These are phyloP conservation scores for Termitomyces sp. DNA, from an alignment of 768 basidiomycete genomes.

Conservation along the genomic window DNA sequence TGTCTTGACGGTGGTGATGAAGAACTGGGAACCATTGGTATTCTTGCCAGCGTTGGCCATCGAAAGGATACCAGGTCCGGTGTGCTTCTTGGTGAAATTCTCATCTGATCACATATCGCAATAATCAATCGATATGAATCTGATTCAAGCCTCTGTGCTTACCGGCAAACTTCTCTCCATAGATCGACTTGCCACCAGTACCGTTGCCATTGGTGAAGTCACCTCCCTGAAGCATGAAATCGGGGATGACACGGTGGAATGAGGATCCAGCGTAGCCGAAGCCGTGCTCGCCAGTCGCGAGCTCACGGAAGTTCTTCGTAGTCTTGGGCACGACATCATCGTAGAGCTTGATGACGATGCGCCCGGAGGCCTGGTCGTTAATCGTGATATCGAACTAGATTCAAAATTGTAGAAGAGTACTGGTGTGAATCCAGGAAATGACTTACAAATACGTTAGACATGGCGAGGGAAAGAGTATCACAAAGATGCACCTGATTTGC, in stretches of 20 bases:
- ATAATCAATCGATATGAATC: conserved; percentile 5
- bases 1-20: conserved; percentile 81
- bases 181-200: conserved; percentile 83
- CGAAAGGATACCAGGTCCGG: conserved; percentile 62
- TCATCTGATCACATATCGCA: conserved; percentile 53
- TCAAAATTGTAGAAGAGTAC: neutral
- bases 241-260: conserved; percentile 85
- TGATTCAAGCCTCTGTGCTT: conserved; percentile 14
- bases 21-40: conserved; percentile 89
- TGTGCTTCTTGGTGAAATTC: conserved; percentile 79
- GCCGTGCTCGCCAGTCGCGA: conserved; percentile 74
- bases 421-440: neutral
- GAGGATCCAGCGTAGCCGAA: conserved; percentile 65
- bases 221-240: conserved; percentile 89
- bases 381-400: conserved; percentile 70
- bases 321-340: conserved; percentile 78
- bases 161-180: conserved; percentile 68
- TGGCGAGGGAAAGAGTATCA: neutral
- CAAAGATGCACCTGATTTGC: neutral
- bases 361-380: conserved; percentile 38
- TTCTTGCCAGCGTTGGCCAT: conserved; percentile 82
- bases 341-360: conserved; percentile 83
- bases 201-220: conserved; percentile 75
- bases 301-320: conserved; percentile 83
- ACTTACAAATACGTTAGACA: conserved; percentile 6